phyloP scores from a whole-genome alignment of 441 rosid genomes.

The Erodium moschatum region DNA sequence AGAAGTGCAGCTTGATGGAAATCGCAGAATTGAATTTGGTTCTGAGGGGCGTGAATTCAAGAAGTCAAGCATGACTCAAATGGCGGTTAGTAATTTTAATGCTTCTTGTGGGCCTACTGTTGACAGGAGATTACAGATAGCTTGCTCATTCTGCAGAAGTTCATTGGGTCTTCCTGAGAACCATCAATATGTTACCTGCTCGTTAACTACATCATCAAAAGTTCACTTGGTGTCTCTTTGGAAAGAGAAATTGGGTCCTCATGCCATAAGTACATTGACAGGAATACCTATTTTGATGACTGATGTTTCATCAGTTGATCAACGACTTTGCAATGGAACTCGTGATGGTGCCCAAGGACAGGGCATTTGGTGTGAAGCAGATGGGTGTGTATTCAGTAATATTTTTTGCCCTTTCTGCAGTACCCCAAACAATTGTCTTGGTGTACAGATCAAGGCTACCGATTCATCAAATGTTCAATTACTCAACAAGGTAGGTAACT shows the following conservation, averaged over 20 bases:
- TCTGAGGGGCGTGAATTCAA: constrained; percentile 28
- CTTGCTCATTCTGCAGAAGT: constrained; percentile 61
- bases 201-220: constrained; percentile 52
- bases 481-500: constrained; percentile 53
- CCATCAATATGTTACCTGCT: constrained; percentile 41
- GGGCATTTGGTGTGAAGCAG: constrained; percentile 75
- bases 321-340: constrained; percentile 33
- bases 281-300: constrained; percentile 49
- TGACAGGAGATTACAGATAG: constrained; percentile 41
- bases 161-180: constrained; percentile 61
- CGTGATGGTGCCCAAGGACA: constrained; percentile 31
- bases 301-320: constrained; percentile 54
- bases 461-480: constrained; percentile 67
- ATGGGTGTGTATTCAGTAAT: constrained; percentile 79
- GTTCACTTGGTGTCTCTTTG: constrained; percentile 45
- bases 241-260: constrained; percentile 31
- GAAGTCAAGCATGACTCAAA: constrained; percentile 19
- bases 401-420: constrained; percentile 75
- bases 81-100: constrained; percentile 8
- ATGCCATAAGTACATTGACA: constrained; percentile 27
- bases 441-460: constrained; percentile 75
- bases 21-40: constrained; percentile 48
- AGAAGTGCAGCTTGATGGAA: constrained; percentile 22
- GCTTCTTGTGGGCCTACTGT: constrained; percentile 27
- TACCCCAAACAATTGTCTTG: constrained; percentile 47